Conservation (phyloP, 2,329 filamentous ascomycete species). For the Paecilomyces variotii region DNA sequence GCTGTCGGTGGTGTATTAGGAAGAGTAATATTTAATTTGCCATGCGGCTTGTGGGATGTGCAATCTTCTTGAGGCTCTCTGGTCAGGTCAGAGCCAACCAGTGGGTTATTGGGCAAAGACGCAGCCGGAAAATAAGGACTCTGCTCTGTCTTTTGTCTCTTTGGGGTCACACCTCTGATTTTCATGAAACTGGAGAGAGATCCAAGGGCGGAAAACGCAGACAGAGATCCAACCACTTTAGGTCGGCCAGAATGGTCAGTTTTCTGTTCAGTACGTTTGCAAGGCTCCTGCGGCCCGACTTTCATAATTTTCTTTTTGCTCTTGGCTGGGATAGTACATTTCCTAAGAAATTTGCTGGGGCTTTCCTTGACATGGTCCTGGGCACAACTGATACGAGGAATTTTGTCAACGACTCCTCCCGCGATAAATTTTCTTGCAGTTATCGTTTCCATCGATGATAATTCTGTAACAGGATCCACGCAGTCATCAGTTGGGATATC, state of each 20-base stretch:
- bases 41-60: not conserved
- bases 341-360: no score
- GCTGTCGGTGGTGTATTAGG: not conserved
- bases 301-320: not conserved
- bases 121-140: slow-evolving; percentile 17
- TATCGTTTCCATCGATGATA: not conserved
- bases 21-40: not conserved
- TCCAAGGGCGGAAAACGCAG: slow-evolving; percentile 25
- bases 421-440: not conserved
- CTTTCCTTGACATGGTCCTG: no score
- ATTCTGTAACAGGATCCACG: not conserved
- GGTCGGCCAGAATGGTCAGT: not conserved
- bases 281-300: not conserved
- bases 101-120: not conserved
- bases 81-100: not conserved
- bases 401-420: no score
- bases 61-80: not conserved
- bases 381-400: no score
- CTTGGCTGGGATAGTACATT: not conserved
- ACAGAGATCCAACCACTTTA: not conserved
- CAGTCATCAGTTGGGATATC: not conserved
- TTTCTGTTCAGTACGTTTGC: not conserved
- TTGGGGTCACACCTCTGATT: slow-evolving; percentile 28
- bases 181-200: slow-evolving; percentile 46
- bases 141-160: slow-evolving; percentile 16